Evolutionary conservation across 2,329 filamentous ascomycete species (phyloP), one percentile per base, ranked within the genome.

Genomic region (Fusarium succisae): DNA sequence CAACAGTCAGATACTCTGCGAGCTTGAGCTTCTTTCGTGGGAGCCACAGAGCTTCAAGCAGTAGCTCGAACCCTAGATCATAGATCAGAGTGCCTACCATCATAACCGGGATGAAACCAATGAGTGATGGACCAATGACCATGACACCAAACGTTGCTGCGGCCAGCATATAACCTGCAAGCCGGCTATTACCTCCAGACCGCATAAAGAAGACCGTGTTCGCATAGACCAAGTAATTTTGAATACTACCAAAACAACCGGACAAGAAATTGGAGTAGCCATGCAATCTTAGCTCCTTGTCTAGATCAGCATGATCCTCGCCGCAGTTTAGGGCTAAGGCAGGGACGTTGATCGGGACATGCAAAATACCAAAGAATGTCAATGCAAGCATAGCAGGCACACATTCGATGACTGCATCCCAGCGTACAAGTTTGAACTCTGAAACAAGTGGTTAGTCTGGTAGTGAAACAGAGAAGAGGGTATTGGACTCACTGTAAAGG

Each of bases 171-270:
- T 95, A 88, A 7, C 96, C 96, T 14, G 95, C 96, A 50, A 97
- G 85, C 55, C 96, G 91, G 77, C 91, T 95, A 80, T 97, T 91
- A 26, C 96, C 96, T 22, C 96, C 96, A 53, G 95, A 97, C 32
- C 93, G 91, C 80, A 98, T 97, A 82, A 99, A 98, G 64, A 99
- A 91, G n/a, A 98, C 90, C 72, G 95, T 98, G 81, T 99, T 99
- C 66, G 96, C 96, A 79, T 98, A 99, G 2, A 99, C 96, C 4
- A 99, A 89, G 79, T 99, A 99, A 81, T 99, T 99, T 83, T 97
- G 89, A 67, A 99, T 97, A 79, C 95, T 98, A 18, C 96, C 96
- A 18, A 90, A 86, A 72, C 92, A 90, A 6, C 96, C 96, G 14
- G 96, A 98, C 17, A 98, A 77, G 24, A 95, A 92, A 82, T 99